Evolutionary conservation across 768 basidiomycete species (phyloP).

Genomic region (Naganishia kalamii): DNA sequence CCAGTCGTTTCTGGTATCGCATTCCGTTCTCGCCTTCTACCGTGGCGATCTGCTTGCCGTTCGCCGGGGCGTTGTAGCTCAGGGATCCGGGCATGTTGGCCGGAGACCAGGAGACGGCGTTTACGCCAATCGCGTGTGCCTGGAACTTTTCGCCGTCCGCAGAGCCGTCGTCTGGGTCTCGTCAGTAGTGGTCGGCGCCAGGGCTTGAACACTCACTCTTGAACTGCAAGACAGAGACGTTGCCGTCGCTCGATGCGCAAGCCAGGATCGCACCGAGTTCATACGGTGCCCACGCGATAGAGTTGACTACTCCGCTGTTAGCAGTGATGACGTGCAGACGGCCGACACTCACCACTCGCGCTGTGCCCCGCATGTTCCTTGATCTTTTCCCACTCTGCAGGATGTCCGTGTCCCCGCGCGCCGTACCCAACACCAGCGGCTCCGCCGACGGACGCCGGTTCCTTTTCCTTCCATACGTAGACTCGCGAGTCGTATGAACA

Average conservation of each 20-base stretch:
- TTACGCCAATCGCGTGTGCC: conserved; percentile 92
- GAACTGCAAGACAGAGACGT: conserved; percentile 90
- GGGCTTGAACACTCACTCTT: conserved; percentile 61
- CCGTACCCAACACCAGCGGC: conserved; percentile 35
- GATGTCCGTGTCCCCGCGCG: conserved; percentile 24
- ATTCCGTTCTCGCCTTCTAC: conserved; percentile 35
- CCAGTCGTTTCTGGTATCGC: conserved; percentile 80
- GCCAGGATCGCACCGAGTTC: conserved; percentile 94
- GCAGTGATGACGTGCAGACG: neutral
- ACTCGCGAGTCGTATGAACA: conserved; percentile 98
- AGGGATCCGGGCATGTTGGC: conserved; percentile 66
- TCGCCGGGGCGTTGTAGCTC: conserved; percentile 49
- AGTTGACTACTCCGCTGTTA: conserved; percentile 65
- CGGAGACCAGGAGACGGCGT: conserved; percentile 96
- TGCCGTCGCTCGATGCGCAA: conserved; percentile 94
- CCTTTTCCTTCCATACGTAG: conserved; percentile 86
- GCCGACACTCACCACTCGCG: conserved; percentile 72
- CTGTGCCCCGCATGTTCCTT: conserved; percentile 92
- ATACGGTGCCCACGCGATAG: conserved; percentile 97
- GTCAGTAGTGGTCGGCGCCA: neutral
- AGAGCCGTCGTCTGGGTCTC: conserved; percentile 75
- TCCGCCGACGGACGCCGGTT: conserved; percentile 24
- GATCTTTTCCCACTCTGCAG: conserved; percentile 79
- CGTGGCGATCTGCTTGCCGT: neutral
- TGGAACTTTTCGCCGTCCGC: conserved; percentile 93